Base-by-base conservation (phyloP, 768 basidiomycete species). In the Mycena alexandri region DNA sequence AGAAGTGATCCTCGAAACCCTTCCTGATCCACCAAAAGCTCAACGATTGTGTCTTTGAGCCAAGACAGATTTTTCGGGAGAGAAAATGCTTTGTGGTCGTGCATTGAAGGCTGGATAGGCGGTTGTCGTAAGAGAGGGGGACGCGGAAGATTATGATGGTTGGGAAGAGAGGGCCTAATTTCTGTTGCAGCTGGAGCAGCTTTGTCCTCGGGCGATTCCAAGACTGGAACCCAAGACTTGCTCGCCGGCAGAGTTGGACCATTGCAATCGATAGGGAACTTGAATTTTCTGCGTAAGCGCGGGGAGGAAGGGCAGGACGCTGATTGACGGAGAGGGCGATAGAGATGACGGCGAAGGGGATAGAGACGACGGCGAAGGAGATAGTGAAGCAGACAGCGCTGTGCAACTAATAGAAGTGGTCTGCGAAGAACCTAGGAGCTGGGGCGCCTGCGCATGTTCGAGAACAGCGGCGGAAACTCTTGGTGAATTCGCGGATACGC, bases 21-120 rank as follows among this genome's bases (percentile, higher is more conserved):
- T 79, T 95, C 94, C 75, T 95, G 94, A 74, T 95, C 94, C 25
- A 95, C 89, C 76, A 89, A 85, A 38, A 95, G 79, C 63, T 91
- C 87, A 34, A 94, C 76, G 44, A 78, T 78, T 33, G 83, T 79
- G 44, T 82, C 80, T 68, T 83, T 81, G 13, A 92, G 81, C 89
- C 90, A 91, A 4, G 77, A 73, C 3, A 88, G 75, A 44, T 82
- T 76, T 29, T 74, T 67, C 0, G 83, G 84, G 82, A 79, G n/a
- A 55, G 65, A 8, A 70, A 61, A 46, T 65, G 43, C 56, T 55
- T 44, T 17, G 46, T 41, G 60, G 13, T 42, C 33, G 36, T 34
- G 43, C 41, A 67, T 53, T 19, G 62, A 61, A n/a, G 60, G 73
- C 69, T 65, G 67, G 34, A 42, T 46, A 59, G 46, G 68, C 56